Base-by-base conservation (phyloP, 257 asterid species). In the Verbena officinalis region DNA sequence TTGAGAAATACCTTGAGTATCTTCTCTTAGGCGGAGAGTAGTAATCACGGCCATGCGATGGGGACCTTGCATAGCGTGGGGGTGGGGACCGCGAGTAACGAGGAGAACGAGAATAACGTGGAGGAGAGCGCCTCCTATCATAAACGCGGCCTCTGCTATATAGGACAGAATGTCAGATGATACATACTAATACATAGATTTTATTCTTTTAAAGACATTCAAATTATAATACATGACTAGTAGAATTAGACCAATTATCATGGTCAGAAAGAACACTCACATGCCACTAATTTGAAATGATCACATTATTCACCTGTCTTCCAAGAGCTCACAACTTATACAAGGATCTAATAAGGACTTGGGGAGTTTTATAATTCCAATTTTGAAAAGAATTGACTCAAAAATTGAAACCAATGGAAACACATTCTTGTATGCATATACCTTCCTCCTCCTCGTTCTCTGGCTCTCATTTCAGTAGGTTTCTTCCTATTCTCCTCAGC, bases 401-500 rank as follows among this genome's bases (percentile, higher is more conserved):
- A 30, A 64, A 58, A 12, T 14, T 7, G 5, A 55, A 57, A 10
- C 14, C 4, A 24, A 5, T 44, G 30, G 9, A 49, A 23, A 40
- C 14, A 10, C 5, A 30, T 12, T 13, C 22, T 7, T 14, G 33
- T 9, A 7, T 1, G 16, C 40, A 55, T 0, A 56, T 68, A 80
- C 90, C 96, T 78, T 73, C 83, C 82, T 6, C 97, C 76, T 73
- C 83, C 82, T 6, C 97, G 81, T 27, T 87, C 95, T 21, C 95
- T 78, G 39, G 84, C 34, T 65, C 98, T 82, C 98, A 93, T 93
- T 66, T 90, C 95, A 59, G 77, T 65, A 9, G 97, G 97, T 58
- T 86, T 93, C 78, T 93, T 93, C 77, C 98, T 79, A 30, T 87
- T 93, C 78, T 90, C 98, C 78, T 90, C 98, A 14, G 97, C 97